phyloP scores from a whole-genome alignment of 148 eudicot species.

The Rhododendron williamsianum region DNA sequence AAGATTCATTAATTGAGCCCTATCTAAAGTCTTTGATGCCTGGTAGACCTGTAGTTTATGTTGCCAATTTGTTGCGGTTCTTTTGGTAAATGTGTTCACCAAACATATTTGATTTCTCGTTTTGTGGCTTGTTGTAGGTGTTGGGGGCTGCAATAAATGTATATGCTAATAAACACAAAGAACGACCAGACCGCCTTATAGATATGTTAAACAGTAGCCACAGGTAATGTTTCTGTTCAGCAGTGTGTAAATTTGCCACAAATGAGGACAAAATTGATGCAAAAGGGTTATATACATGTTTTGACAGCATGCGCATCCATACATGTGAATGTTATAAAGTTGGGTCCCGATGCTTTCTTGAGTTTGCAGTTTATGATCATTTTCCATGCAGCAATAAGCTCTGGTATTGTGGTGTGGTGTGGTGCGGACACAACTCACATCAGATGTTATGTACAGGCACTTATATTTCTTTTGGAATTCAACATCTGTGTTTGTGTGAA shows the following conservation, averaged over 20 bases:
- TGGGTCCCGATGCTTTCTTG: background rate
- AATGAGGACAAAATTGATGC: background rate
- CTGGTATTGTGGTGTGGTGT: background rate
- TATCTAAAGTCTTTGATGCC: background rate
- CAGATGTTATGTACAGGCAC: background rate
- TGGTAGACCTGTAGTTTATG: background rate
- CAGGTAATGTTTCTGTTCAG: constrained; percentile 43
- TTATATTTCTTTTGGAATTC: background rate
- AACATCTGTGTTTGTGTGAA: background rate
- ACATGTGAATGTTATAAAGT: background rate
- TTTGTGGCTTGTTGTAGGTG: constrained; percentile 47
- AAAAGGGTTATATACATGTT: background rate
- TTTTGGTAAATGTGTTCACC: background rate
- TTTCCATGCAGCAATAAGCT: background rate
- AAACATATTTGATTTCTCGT: background rate
- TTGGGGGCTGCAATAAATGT: constrained; percentile 97
- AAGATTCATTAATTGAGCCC: background rate
- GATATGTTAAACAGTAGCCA: constrained; percentile 97
- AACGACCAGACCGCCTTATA: constrained; percentile 98
- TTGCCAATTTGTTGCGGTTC: background rate
- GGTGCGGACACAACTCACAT: background rate
- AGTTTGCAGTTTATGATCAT: background rate
- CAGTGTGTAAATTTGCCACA: background rate
- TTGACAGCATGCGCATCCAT: background rate
- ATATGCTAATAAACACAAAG: constrained; percentile 96